Base-by-base conservation (phyloP, 495 filamentous ascomycete species). In the Apiosordaria backusii region DNA sequence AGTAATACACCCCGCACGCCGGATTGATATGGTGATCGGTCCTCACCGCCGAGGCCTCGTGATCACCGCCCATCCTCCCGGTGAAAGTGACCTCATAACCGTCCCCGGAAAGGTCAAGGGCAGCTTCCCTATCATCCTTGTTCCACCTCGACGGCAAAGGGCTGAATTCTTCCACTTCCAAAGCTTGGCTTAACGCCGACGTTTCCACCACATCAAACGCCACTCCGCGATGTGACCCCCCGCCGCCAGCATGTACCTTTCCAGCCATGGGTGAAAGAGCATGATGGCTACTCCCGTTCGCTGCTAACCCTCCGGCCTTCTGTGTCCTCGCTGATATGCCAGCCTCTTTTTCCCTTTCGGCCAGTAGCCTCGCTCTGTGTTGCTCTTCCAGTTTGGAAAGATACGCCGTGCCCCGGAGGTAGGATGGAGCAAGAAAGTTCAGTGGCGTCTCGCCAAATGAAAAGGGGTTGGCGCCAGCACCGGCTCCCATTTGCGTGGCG, bases 1-100 rank as follows among this genome's bases (percentile, higher is more conserved):
- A 99, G 75, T 99, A 99, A 77, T 97, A 98, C 63, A 99, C 89
- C 0, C 95, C 95, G 70, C 90, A 93, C 75, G 96, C 88, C 57
- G 88, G 83, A n/a, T 95, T 91, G 89, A 99, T 97, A 25, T 88
- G 87, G 76, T 93, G 83, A 71, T 99, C 91, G 45, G 96, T 87
- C 40, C 95, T 88, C 66, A 97, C 85, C 18, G 92, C 86, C 45
- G 87, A 92, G 60, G 92, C 92, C 72, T 97, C 95, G 74, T 92
- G 89, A 40, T 97, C 80, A 64, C 75, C 71, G 24, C 71, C 57
- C 61, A 55, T 69, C 62, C 74, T 75, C 23, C 82, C 81, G 40
- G 77, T 78, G 72, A 92, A 96, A 66, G 90, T 88, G 23, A 96
- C 89, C 71, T 97, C 92, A 63, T 86, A 80, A 7, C 93, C 92